A percentile compares a stretch with the other conserved stretches of the same genome.
phyloP scores from a whole-genome alignment of 2,329 filamentous ascomycete species.

The Trichoderma oligosporum region DNA sequence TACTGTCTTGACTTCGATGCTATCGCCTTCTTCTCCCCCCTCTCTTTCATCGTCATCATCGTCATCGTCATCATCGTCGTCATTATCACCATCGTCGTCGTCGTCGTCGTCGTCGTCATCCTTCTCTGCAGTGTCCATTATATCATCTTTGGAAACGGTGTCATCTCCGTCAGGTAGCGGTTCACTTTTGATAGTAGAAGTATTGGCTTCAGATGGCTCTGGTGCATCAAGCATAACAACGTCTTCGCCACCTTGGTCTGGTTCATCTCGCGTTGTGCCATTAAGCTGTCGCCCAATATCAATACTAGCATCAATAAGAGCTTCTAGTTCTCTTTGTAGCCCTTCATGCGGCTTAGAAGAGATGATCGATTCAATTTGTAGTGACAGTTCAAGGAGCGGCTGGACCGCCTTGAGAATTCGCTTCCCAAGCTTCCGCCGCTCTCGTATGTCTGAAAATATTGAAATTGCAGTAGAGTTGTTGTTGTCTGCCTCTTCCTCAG shows the following conservation, averaged over 20 bases:
- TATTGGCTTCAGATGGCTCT: conserved; percentile 45
- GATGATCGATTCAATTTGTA: conserved; percentile 78
- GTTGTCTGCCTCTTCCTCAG: conserved; percentile 34
- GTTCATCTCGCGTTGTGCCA: conserved; percentile 35
- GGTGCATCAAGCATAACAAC: conserved; percentile 52
- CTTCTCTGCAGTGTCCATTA: conserved; percentile 36
- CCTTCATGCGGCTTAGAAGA: conserved; percentile 65
- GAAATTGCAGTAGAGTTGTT: conserved; percentile 48
- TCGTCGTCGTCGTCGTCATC: conserved; percentile 38
- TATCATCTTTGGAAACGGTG: conserved; percentile 30
- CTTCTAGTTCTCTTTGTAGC: conserved; percentile 69
- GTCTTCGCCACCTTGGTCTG: conserved; percentile 41
- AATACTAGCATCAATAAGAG: conserved; percentile 65
- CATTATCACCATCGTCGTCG: conserved; percentile 36
- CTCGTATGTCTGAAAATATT: conserved; percentile 65
- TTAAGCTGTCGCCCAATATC: conserved; percentile 47
- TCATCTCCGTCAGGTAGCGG: conserved; percentile 11
- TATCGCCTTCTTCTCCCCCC: conserved; percentile 37
- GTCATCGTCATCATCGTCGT: conserved; percentile 42
- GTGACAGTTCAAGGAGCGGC: conserved; percentile 69
- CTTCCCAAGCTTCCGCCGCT: conserved; percentile 81
- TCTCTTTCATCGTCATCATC: conserved; percentile 36
- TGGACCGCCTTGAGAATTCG: conserved; percentile 82
- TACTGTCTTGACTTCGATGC: conserved; percentile 47
- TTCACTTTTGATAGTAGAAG: conserved; percentile 34